Base-by-base conservation (phyloP, 768 basidiomycete species). In the Strobilomyces dryophilus region DNA sequence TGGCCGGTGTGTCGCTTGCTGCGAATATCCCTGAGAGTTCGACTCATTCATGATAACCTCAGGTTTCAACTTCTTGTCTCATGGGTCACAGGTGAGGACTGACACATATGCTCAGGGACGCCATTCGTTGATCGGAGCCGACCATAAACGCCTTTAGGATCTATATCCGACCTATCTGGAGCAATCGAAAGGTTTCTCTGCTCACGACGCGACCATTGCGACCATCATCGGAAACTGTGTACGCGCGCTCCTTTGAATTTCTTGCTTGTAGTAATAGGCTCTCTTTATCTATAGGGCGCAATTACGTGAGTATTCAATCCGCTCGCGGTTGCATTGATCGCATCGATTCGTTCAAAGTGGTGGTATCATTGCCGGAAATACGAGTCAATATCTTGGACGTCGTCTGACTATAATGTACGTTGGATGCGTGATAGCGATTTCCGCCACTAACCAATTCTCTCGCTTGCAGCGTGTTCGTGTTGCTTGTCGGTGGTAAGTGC, bases 171-270 rank as follows among this genome's bases (percentile, higher is more conserved):
- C 85, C 9, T 92, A 89, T 65, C 73, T 92, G 46, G 68, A 81
- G 51, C 71, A 67, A 2, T 75, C 81, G 21, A 92, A 92, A 64
- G 74, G 76, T 15, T 83, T 92, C 64, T 67, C 73, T 34, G 26
- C 75, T 1, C 76, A 82, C 56, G 63, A 76, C 55, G 78, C 89
- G 1, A 87, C 87, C 7, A 75, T 82, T 32, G 87, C 89, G 0
- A 92, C 91, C 10, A 92, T 94, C 64, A 87, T 93, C 55, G 85
- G 87, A 40, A 88, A 82, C 63, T 83, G 81, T 61, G 85, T 77
- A 65, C 45, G 75, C 71, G 18, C 32, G 26, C 39, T 47, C 47
- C 15, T 35, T 59, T 17, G 4, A 18, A 18, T 56, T 20, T 49
- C 9, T 40, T 56, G 24, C 7, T 31, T 32, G 32, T 17, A 14